Evolutionary conservation across 106 monocot genomes (phyloP).

Genomic region (Platanthera zijinensis): DNA sequence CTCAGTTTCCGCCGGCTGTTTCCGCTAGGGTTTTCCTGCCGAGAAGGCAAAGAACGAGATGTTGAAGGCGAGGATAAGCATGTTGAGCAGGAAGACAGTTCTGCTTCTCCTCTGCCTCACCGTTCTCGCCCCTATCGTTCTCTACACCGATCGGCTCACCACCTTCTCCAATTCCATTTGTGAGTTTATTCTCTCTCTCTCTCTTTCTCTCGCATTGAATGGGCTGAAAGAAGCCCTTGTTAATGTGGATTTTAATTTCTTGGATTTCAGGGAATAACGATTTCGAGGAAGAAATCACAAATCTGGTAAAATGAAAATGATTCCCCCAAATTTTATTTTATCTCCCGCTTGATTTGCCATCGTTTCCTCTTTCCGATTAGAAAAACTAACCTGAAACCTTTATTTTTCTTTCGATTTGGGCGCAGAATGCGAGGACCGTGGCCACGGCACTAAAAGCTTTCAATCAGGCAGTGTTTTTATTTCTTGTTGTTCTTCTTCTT

Average conservation of each 20-base stretch:
- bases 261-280: conserved; percentile 4
- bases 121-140: conserved; percentile 69
- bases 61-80: conserved; percentile 28
- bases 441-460: not conserved
- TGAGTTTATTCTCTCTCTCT: conserved; percentile 9
- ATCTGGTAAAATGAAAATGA: conserved; percentile 7
- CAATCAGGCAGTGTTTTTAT: conserved; percentile 3
- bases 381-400: not conserved
- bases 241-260: not conserved
- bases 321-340: not conserved
- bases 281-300: conserved; percentile 13
- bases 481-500: not conserved
- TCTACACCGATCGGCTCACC: conserved; percentile 62
- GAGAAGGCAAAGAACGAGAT: conserved; percentile 6
- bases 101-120: conserved; percentile 51
- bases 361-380: not conserved
- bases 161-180: conserved; percentile 24
- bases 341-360: not conserved
- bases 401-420: not conserved
- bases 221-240: not conserved
- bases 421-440: conserved; percentile 1
- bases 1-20: not conserved
- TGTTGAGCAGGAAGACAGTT: conserved; percentile 37
- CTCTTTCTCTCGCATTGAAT: not conserved
- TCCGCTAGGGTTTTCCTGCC: not conserved